Base-by-base conservation (phyloP, 1,284 basidiomycete species). In the Abortiporus biennis region DNA sequence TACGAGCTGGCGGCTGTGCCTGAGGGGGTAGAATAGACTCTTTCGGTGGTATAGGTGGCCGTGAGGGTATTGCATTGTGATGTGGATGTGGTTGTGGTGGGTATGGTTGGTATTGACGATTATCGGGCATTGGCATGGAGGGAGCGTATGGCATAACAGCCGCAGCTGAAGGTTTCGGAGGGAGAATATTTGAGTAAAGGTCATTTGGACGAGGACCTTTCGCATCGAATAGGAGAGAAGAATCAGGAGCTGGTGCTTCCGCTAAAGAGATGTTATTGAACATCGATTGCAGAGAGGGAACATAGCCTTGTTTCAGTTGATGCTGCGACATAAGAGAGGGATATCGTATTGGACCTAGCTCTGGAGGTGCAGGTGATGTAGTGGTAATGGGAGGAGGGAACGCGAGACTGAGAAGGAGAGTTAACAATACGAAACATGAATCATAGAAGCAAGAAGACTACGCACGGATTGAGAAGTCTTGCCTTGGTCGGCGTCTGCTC, bases 241-340 rank as follows among this genome's bases (percentile, higher is more conserved):
- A 50, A 30, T 55, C 53, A 16, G 52, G 34, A 2, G 46, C 35
- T 3, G 53, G 54, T 16, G 48, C 38, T 16, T 51, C 51, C n/a
- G 27, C n/a, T 23, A 40, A 16, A 21, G 51, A 47, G 17, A 55
- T 49, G 15, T 56, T 47, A 4, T 54, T 49, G 54, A 78, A 76
- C 71, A 76, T 76, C 33, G 76, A 77, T 45, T 68, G 67, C 9
- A 75, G 50, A 17, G 76, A 76, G 15, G 76, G 76, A n/a, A 66
- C 63, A 48, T 85, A 86, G 8, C 83, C 82, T 52, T 86, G 83
- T 35, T 64, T 69, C 48, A 74, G 71, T 58, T 86, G 82, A 49
- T 86, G 81, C 43, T 72, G 71, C 2, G 78, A 74, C 82, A 85
- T 85, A 21, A 82, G 67, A 15, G 71, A 64, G 1, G 79, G 80